Evolutionary conservation across 2,329 filamentous ascomycete genomes (phyloP), one percentile per base, ranked within the genome.

Genomic region (Hirsutella rhossiliensis): DNA sequence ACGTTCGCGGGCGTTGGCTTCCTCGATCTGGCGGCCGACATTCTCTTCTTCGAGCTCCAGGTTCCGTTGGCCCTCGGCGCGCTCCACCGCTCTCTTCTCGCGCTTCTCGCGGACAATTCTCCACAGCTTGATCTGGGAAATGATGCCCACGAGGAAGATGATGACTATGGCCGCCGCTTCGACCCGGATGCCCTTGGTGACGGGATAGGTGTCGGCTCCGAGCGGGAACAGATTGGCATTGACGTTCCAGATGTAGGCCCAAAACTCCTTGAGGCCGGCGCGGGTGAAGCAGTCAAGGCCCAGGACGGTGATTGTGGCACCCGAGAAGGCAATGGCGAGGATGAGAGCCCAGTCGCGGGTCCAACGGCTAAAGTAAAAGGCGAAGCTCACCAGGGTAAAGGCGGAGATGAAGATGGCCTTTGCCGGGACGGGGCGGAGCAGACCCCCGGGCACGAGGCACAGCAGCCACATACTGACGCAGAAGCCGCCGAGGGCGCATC

Each of bases 251-350:
- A 94, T 72, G 59, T 94, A 97, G 6, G 87, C 75, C 90, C 90
- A 97, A 53, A 96, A 96, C 60, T 97, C 90, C 61, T 95, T 96
- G 54, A 94, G 67, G 0, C 90, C 90, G n/a, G 88, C 87, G 49
- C 80, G 73, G 55, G 82, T 90, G 54, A 90, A 94, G 62, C 87
- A 94, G 60, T 97, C 90, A 46, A 97, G 84, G 3, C 90, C 90
- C 3, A 97, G 64, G 13, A 94, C 76, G 1, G 83, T 71, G 3
- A 78, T 78, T 0, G 87, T 95, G 4, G 87, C 82, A 8, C 90
- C 90, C 5, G 79, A 74, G 57, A 96, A 94, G 0, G 89, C 78
- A 12, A 87, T 87, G 40, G 77, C 78, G 12, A 69, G 68, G 32
- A 96, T 90, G 41, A 94, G 66, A 2, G 80, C 82, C 61, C 90